Conservation (phyloP, 139 green algal genomes). For the Chlamydomonas eustigma region DNA sequence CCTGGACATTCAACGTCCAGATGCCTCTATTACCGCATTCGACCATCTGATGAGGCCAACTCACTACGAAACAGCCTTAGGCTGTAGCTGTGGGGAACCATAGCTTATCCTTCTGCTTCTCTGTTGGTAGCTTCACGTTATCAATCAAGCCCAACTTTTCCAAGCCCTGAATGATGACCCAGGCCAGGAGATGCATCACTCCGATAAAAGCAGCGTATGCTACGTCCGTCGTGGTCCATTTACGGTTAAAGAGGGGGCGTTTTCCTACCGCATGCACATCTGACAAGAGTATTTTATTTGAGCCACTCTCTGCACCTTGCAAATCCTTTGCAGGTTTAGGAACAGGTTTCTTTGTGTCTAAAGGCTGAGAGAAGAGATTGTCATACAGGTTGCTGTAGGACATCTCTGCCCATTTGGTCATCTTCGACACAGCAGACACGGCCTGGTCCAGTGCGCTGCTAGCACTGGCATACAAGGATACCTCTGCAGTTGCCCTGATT, state of each 20-base stretch:
- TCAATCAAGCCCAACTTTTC: slow-evolving; percentile 71
- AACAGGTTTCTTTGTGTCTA: slow-evolving; percentile 54
- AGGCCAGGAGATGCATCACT: slow-evolving; percentile 68
- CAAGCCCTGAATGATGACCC: slow-evolving; percentile 23
- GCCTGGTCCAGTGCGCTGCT: not conserved
- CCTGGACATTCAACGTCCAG: no score
- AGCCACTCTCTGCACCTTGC: slow-evolving; percentile 52
- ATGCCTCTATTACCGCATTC: no score
- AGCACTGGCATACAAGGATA: no score
- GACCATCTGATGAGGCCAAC: no score
- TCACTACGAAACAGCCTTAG: no score
- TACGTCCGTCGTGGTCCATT: slow-evolving; percentile 70
- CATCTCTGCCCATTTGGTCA: slow-evolving; percentile 12
- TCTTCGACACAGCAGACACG: not conserved
- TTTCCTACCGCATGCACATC: slow-evolving; percentile 60
- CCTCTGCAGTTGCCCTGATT: not conserved
- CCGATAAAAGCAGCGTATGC: slow-evolving; percentile 73
- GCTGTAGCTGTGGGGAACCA: slow-evolving; percentile 21
- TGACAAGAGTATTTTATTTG: slow-evolving; percentile 52
- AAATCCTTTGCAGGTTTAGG: slow-evolving; percentile 71
- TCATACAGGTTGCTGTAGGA: slow-evolving; percentile 63
- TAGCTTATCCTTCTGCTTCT: slow-evolving; percentile 75
- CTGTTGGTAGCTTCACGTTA: slow-evolving; percentile 85
- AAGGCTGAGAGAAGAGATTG: slow-evolving; percentile 50
- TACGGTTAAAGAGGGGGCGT: slow-evolving; percentile 43